A percentile compares a stretch with the other conserved stretches of the same genome.
phyloP scores from a whole-genome alignment of 2,329 filamentous ascomycete species.

The Orbilia oligospora region DNA sequence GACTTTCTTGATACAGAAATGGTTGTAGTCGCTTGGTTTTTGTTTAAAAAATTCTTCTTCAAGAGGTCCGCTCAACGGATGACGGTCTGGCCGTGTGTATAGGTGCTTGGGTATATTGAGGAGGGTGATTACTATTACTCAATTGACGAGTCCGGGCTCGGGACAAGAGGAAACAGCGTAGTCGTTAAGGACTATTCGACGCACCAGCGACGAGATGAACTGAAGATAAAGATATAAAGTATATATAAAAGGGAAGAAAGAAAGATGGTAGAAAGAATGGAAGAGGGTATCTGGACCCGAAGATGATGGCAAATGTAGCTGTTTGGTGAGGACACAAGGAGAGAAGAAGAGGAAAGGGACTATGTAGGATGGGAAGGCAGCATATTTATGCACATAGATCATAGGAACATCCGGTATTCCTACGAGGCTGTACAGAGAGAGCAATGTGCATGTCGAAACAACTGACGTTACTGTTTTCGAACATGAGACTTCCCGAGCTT shows the following conservation, averaged over 20 bases:
- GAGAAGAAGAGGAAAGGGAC: constrained; percentile 21
- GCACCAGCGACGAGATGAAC: constrained; percentile 60
- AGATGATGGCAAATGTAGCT: constrained; percentile 49
- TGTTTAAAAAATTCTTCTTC: not conserved
- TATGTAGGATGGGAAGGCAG: constrained; percentile 14
- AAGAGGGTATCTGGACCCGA: constrained; percentile 51
- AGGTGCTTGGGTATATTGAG: not conserved
- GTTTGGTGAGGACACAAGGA: constrained; percentile 53
- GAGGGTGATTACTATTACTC: constrained; percentile 47
- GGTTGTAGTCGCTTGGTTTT: not conserved
- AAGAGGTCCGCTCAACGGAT: constrained; percentile 56
- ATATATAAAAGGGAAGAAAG: constrained; percentile 4
- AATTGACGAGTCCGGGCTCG: constrained; percentile 33
- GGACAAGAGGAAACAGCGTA: constrained; percentile 33
- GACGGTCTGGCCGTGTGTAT: constrained; percentile 51
- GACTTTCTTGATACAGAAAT: not conserved
- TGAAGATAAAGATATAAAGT: constrained; percentile 9
- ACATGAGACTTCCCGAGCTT: constrained; percentile 49
- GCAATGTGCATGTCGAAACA: constrained; percentile 38
- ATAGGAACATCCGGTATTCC: not conserved
- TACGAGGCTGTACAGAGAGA: not conserved
- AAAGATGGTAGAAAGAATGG: constrained; percentile 49
- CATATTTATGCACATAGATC: constrained; percentile 29
- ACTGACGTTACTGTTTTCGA: constrained; percentile 36
- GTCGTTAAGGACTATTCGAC: constrained; percentile 39